phyloP scores from a whole-genome alignment of 2,329 filamentous ascomycete species.

The Neocatenulostroma microsporum region DNA sequence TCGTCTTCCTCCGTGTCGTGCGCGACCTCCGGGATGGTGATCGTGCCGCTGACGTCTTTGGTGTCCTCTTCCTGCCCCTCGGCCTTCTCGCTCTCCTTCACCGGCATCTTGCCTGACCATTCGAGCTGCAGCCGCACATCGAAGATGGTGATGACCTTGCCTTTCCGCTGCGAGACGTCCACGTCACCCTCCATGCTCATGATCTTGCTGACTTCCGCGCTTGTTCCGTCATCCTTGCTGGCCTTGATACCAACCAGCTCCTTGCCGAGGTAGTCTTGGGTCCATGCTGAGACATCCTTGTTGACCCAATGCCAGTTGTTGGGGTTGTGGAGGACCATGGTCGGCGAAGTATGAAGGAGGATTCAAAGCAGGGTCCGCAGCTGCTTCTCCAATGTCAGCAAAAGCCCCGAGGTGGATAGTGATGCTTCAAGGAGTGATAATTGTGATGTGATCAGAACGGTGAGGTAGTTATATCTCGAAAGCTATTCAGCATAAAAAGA shows the following conservation, averaged over 20 bases:
- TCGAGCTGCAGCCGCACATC: constrained; percentile 93
- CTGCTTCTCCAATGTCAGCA: no score
- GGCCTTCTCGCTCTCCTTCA: constrained; percentile 22
- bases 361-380: no score
- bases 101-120: constrained; percentile 68
- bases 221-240: constrained; percentile 66
- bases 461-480: constrained; percentile 22
- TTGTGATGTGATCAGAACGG: constrained; percentile 11
- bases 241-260: constrained; percentile 67
- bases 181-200: constrained; percentile 95
- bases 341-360: no score
- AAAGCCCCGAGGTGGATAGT: no score
- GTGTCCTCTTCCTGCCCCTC: constrained; percentile 43
- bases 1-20: constrained; percentile 97
- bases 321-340: constrained; percentile 97
- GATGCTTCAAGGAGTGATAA: no score
- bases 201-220: constrained; percentile 77
- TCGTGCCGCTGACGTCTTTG: constrained; percentile 81
- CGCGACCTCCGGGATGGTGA: constrained; percentile 89
- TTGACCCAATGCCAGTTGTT: constrained; percentile 99
- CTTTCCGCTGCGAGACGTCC: constrained; percentile 96
- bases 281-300: constrained; percentile 88
- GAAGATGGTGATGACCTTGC: constrained; percentile 98
- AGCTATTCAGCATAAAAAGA: constrained; percentile 56
- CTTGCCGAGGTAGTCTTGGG: constrained; percentile 73